Conservation (phyloP, 2,329 filamentous ascomycete genomes). For the Beauveria sp. region DNA sequence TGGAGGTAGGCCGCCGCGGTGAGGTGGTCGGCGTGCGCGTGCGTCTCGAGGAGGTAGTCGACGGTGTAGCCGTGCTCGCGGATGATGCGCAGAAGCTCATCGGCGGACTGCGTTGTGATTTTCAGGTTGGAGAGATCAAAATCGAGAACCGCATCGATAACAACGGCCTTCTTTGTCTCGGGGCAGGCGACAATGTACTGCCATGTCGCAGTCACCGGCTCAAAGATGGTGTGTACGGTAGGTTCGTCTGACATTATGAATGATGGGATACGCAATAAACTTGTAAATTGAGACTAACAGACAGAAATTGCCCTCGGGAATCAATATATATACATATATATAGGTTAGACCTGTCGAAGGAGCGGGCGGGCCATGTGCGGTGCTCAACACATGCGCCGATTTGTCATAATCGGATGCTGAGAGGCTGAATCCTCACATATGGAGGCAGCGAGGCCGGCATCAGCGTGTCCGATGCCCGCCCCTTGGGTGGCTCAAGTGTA, state of each 20-base stretch:
- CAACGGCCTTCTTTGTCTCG: conserved; percentile 36
- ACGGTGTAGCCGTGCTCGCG: conserved; percentile 38
- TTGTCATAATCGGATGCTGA: background rate
- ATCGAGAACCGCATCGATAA: conserved; percentile 57
- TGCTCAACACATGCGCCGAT: background rate
- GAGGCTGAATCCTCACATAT: background rate
- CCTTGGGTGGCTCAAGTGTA: background rate
- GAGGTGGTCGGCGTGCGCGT: conserved; percentile 53
- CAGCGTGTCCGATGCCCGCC: background rate
- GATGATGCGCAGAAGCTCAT: conserved; percentile 39
- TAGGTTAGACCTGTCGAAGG: background rate
- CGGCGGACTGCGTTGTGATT: conserved; percentile 41
- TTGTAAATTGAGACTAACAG: background rate
- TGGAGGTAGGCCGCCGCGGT: conserved; percentile 53
- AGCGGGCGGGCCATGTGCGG: background rate
- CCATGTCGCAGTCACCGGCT: conserved; percentile 42
- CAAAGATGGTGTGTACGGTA: conserved; percentile 30
- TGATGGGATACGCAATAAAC: background rate
- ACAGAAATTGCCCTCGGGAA: background rate
- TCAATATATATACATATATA: background rate
- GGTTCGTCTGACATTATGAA: background rate
- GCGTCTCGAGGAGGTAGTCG: conserved; percentile 51
- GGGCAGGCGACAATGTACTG: conserved; percentile 54
- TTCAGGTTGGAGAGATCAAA: conserved; percentile 33
- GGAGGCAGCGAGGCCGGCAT: background rate